These are phyloP conservation scores for Pseudozyma hubeiensis DNA, from an alignment of 1,284 basidiomycete species.

Conservation along the genomic window DNA sequence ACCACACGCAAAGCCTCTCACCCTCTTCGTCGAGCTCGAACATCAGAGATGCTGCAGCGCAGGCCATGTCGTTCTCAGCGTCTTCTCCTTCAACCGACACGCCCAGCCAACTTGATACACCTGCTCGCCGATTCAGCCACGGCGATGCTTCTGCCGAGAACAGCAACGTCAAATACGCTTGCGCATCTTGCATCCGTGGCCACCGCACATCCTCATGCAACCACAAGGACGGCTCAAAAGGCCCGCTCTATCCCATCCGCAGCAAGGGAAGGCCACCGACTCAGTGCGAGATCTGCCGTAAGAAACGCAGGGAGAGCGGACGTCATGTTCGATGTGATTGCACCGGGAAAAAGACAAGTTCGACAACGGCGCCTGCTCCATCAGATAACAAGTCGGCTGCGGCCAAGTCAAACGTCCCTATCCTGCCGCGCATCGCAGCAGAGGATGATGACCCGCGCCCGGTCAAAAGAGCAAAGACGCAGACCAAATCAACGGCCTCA, in stretches of 20 bases:
- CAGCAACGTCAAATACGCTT: slow-evolving; percentile 57
- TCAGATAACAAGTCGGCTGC: slow-evolving; percentile 1
- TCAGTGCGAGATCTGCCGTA: slow-evolving; percentile 59
- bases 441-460: slow-evolving; percentile 10
- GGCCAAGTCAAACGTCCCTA: slow-evolving; percentile 6
- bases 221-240: slow-evolving; percentile 62
- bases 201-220: slow-evolving; percentile 61
- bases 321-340: slow-evolving; percentile 58
- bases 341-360: slow-evolving; percentile 22
- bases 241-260: slow-evolving; percentile 56
- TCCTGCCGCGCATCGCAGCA: slow-evolving; percentile 6
- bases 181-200: slow-evolving; percentile 61
- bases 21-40: slow-evolving; percentile 8
- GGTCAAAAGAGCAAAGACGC: slow-evolving; percentile 9
- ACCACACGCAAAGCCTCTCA: slow-evolving; percentile 2
- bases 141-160: slow-evolving; percentile 8
- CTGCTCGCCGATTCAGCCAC: slow-evolving; percentile 12
- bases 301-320: slow-evolving; percentile 51
- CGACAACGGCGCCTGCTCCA: not conserved
- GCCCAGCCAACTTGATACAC: not conserved
- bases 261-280: slow-evolving; percentile 58
- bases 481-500: not conserved
- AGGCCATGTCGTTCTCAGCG: slow-evolving; percentile 13
- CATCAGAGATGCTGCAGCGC: slow-evolving; percentile 4
- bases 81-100: slow-evolving; percentile 4